Evolutionary conservation across 306 rosid species (phyloP), one percentile per base, ranked within the genome.

Genomic region (Quercus cerris): DNA sequence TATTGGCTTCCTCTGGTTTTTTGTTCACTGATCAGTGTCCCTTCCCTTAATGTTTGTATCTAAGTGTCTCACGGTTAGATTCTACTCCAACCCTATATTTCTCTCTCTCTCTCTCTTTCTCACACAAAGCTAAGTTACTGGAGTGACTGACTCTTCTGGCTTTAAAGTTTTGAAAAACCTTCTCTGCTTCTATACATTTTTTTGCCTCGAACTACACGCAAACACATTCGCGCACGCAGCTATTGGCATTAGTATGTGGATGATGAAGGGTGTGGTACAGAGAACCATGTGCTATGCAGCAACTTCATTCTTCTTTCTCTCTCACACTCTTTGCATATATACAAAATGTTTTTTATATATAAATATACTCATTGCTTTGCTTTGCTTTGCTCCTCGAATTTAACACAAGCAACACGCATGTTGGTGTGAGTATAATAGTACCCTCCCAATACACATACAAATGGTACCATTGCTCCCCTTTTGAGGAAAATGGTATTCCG

Each of bases 11-110:
- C 33, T 77, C 62, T 76, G 83, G 46, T 41, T 41, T 81, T 78
- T 82, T 81, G 85, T 87, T 81, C 86, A 71, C 71, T 41, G 46
- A 7, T 79, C 67, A 3, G 22, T 44, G 73, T 25, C 58, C 51
- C 51, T 67, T 59, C 52, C 7, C 49, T 75, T 54, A 4, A 18
- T 85, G 80, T 83, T 87, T 85, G 83, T 83, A 78, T 84, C 59
- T 35, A 77, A 67, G 74, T 81, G 84, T 82, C 87, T 85, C 90
- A 71, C 87, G 85, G 83, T 83, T 81, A 85, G 90, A 87, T 87
- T 85, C 93, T 87, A 78, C 62, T 86, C 77, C 87, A 70, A 69
- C 77, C 63, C 70, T n/a, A 28, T 79, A 78, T 58, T 20, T 35
- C 62, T 30, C 56, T 19, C 19, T 35, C 74, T 25, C 33, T 31